Evolutionary conservation across 2,329 filamentous ascomycete species (phyloP), one percentile per base, ranked within the genome.

Genomic region (Dothistroma pini): DNA sequence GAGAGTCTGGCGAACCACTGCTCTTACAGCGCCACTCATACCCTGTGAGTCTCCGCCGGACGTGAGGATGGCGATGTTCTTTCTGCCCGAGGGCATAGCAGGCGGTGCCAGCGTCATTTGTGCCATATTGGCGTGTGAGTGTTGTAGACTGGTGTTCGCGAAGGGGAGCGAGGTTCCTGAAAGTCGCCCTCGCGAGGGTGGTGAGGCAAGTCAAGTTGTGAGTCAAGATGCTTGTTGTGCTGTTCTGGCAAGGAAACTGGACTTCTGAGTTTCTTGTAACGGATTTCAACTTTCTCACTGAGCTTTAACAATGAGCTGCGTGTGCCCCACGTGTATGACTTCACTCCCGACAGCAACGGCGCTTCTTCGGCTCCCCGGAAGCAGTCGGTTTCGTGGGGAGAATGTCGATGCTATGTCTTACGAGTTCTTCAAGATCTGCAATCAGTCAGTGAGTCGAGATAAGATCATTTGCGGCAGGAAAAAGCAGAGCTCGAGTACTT

Each of bases 1-100:
- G 68, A 97, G 91, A 55, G 92, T 86, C 84, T 92, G 96, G 69
- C 95, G 89, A 61, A 99, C 90, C 31, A 96, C 90, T 54, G 93
- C 91, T 63, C 93, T 86, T 41, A 97, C 91, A 38, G 90, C 90
- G 63, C 87, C 91, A 77, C 95, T 96, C 93, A 97, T 97, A 75
- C 93, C 93, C 2, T 91, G 93, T 67, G 91, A 91, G 82, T 97
- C 93, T 72, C 93, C 93, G 73, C 93, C 93, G 69, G 90, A 96
- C 72, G 93, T 97, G 88, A 97, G 91, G 76, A 97, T 87, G 67
- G 88, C 93, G 75, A 97, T 93, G 66, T 84, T 81, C 72, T 86
- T 84, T 75, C 83, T 84, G 58, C 69, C 69, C 25, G 59, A 59
- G 9, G 69, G 66, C 66, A 72, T 66, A 14, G 63, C 63, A 22